phyloP scores from a whole-genome alignment of 192 early-diverging fungal genomes.

The Backusella westeae region DNA sequence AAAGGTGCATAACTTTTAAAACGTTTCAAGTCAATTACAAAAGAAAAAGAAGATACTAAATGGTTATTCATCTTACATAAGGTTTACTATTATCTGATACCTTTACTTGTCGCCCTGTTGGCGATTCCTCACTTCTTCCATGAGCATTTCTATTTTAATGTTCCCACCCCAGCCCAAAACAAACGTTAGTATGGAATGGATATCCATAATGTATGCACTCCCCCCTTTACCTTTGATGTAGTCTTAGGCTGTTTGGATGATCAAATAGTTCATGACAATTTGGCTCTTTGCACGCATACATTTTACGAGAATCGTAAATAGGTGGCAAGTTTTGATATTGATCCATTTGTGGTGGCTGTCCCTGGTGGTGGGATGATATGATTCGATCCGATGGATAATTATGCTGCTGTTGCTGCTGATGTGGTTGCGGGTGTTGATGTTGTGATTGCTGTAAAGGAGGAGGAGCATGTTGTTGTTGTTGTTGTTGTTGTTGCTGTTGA shows the following conservation, averaged over 20 bases:
- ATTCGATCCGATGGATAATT: not conserved
- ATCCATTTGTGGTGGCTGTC: not conserved
- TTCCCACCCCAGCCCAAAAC: no score
- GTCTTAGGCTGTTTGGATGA: not conserved
- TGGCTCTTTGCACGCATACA: not conserved
- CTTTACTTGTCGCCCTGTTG: not conserved
- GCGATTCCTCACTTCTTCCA: not conserved
- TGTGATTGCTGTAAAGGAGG: not conserved
- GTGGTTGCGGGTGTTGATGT: not conserved
- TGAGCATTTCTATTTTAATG: not conserved
- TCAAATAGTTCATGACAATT: not conserved
- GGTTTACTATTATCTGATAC: not conserved
- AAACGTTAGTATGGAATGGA: no score
- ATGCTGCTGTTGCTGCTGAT: not conserved
- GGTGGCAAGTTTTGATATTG: not conserved
- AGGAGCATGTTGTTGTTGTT: not conserved
- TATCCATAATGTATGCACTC: no score
- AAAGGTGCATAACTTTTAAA: constrained; percentile 4
- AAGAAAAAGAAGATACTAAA: not conserved
- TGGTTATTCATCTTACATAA: constrained; percentile 13
- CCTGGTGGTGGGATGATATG: not conserved
- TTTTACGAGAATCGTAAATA: constrained; percentile 4
- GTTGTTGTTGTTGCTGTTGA: not conserved
- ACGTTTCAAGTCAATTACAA: not conserved
- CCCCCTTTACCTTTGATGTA: constrained; percentile 1